Evolutionary conservation across 345 rosid genomes (phyloP).

Genomic region (Salix udensis): DNA sequence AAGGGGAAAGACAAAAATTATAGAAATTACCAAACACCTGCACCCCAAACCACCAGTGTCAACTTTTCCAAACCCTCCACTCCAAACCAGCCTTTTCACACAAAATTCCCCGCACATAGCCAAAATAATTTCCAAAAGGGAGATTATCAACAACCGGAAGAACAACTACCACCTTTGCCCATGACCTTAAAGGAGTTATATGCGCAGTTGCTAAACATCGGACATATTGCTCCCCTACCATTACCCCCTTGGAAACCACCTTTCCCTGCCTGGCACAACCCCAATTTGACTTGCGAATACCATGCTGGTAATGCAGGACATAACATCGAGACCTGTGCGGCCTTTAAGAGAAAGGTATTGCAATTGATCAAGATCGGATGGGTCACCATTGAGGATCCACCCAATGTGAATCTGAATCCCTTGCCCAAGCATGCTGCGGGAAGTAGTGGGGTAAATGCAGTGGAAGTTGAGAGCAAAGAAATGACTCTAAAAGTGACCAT

Average conservation of each 20-base stretch:
- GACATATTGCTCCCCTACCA: too few relatives aligned
- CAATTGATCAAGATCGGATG: too few relatives aligned
- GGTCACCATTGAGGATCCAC: too few relatives aligned
- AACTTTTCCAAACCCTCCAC: background rate
- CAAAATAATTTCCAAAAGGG: background rate
- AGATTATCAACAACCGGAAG: background rate
- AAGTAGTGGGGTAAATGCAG: too few relatives aligned
- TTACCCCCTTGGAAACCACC: rapidly evolving
- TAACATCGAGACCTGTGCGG: too few relatives aligned
- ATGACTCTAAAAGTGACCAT: too few relatives aligned
- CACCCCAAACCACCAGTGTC: background rate
- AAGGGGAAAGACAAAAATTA: background rate
- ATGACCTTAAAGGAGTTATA: background rate
- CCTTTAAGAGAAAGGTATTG: too few relatives aligned
- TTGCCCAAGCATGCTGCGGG: too few relatives aligned
- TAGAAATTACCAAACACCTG: background rate
- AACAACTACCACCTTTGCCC: background rate
- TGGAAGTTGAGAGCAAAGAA: too few relatives aligned
- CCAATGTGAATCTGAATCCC: too few relatives aligned
- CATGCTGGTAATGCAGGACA: too few relatives aligned
- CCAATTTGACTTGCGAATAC: too few relatives aligned
- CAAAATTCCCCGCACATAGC: background rate
- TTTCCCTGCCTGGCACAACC: background rate
- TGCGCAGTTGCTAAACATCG: rapidly evolving
- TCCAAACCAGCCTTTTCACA: background rate